A percentile compares a stretch with the other conserved stretches of the same genome.
Evolutionary conservation across 2,329 filamentous ascomycete species (phyloP).

Genomic region (Anisogramma anomala): DNA sequence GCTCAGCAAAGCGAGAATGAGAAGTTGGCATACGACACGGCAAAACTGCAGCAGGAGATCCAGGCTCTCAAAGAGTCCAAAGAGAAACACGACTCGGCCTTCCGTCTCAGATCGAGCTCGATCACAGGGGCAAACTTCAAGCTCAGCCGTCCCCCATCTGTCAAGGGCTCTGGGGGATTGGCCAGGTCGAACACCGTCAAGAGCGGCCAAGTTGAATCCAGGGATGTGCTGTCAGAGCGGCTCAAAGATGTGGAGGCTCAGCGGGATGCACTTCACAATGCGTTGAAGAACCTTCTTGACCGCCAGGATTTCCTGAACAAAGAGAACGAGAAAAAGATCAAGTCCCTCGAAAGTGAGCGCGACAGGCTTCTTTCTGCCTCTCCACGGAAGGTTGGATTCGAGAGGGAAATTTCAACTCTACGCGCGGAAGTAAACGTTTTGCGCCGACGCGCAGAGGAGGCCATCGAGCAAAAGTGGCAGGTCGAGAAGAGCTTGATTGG

Average conservation of each 20-base stretch:
- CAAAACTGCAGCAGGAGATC: constrained; percentile 79
- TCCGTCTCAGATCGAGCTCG: constrained; percentile 29
- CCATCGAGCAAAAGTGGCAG: constrained; percentile 90
- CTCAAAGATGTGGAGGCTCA: constrained; percentile 91
- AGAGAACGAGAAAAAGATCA: constrained; percentile 72
- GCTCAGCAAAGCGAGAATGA: constrained; percentile 60
- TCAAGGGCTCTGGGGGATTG: constrained; percentile 20
- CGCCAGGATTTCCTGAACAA: constrained; percentile 76
- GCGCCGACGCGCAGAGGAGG: constrained; percentile 80
- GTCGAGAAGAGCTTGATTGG: constrained; percentile 82
- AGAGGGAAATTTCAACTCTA: constrained; percentile 68
- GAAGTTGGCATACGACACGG: constrained; percentile 65
- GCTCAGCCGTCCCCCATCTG: constrained; percentile 21
- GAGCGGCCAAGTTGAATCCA: constrained; percentile 40
- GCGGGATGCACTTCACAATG: constrained; percentile 79
- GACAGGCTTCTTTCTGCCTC: constrained; percentile 58
- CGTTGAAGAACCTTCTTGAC: constrained; percentile 73
- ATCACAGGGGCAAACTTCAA: constrained; percentile 24
- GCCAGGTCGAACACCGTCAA: constrained; percentile 48
- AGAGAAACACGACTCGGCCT: constrained; percentile 22
- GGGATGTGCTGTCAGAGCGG: constrained; percentile 62
- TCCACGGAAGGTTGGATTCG: constrained; percentile 67
- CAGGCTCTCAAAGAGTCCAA: constrained; percentile 48
- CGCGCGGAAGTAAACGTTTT: constrained; percentile 77
- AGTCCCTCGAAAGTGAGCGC: constrained; percentile 64